phyloP scores from a whole-genome alignment of 2,329 filamentous ascomycete species.

The Neocucurbitaria cava region DNA sequence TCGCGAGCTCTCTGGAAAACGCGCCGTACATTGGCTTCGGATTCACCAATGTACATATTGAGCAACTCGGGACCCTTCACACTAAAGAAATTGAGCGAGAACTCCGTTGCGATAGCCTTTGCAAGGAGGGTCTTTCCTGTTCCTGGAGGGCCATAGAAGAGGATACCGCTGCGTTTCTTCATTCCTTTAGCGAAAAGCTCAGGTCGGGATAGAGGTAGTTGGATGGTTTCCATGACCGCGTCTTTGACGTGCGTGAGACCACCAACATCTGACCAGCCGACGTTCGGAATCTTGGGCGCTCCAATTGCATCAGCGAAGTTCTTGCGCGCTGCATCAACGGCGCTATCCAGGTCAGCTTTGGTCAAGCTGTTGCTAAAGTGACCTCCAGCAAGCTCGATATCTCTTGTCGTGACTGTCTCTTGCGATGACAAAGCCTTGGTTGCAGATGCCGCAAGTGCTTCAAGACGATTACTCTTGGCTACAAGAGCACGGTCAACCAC shows the following conservation, averaged over 20 bases:
- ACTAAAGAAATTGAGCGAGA: conserved; percentile 92
- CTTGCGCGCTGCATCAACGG: conserved; percentile 93
- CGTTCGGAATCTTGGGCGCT: conserved; percentile 96
- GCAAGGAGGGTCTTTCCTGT: conserved; percentile 92
- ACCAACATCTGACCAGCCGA: conserved; percentile 95
- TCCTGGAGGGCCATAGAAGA: conserved; percentile 90
- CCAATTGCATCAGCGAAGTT: conserved; percentile 98
- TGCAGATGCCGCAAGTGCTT: conserved; percentile 67
- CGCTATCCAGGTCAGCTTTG: conserved; percentile 85
- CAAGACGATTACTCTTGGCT: conserved; percentile 76
- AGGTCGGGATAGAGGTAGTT: conserved; percentile 86
- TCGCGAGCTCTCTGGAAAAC: conserved; percentile 89
- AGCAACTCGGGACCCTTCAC: conserved; percentile 91
- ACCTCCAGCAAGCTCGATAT: conserved; percentile 89
- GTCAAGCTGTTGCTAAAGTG: conserved; percentile 78
- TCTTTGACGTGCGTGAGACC: conserved; percentile 94
- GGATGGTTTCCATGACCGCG: conserved; percentile 95
- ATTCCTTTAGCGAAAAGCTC: conserved; percentile 96
- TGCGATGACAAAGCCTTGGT: conserved; percentile 42
- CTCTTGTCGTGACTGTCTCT: conserved; percentile 69
- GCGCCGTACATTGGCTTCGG: conserved; percentile 86
- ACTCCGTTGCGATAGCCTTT: conserved; percentile 92
- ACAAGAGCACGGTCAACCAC: conserved; percentile 89
- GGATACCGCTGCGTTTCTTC: conserved; percentile 94
- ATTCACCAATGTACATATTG: conserved; percentile 97